Evolutionary conservation across 2,329 filamentous ascomycete species (phyloP), one percentile per base, ranked within the genome.

Genomic region (Cladophialophora chaetospira): DNA sequence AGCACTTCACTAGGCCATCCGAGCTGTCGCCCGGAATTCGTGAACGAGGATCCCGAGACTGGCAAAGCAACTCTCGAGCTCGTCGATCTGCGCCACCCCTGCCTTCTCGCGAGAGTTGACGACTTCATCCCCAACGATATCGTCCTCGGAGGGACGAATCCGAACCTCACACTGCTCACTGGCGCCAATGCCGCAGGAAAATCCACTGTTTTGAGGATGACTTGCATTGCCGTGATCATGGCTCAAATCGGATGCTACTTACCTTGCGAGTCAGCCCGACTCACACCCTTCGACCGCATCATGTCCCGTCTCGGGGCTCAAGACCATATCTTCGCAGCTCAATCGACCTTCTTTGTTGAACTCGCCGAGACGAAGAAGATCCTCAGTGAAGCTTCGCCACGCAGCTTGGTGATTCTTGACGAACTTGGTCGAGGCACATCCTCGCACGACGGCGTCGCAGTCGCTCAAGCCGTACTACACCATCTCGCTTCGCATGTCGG

Each of bases 301-400:
- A 99, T 99, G 94, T 97, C 93, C 8, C 90, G 94, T 43, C 84
- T 99, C 0, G 94, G 94, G 8, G 94, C 94, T 45, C 96, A 97
- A 68, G 94, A 99, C 83, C 97, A 97, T 73, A 99, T 99, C 67
- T 97, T 99, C 70, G 94, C 93, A 1, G 90, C 93, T 0, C 94
- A 99, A 72, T 96, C 90, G 11, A 99, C 94, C 2, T 99, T 99
- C 79, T 97, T 99, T 69, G 93, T 99, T 25, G 94, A 99, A 73
- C 79, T 99, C 1, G 92, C 91, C 0, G 94, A 99, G 72, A 99
- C 94, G 0, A 96, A 97, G 78, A 97, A 97, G 79, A 99, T 99
- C 48, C 81, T 99, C 0, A 86, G 90, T 0, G 94, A 97, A 75
- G 94, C 94, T 0, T 97, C 93, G 0, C 88, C 93, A 0, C 89